Evolutionary conservation across 108 stramenopile species (phyloP), one percentile per base, ranked within the genome.

Genomic region (Nitzschia putrida): DNA sequence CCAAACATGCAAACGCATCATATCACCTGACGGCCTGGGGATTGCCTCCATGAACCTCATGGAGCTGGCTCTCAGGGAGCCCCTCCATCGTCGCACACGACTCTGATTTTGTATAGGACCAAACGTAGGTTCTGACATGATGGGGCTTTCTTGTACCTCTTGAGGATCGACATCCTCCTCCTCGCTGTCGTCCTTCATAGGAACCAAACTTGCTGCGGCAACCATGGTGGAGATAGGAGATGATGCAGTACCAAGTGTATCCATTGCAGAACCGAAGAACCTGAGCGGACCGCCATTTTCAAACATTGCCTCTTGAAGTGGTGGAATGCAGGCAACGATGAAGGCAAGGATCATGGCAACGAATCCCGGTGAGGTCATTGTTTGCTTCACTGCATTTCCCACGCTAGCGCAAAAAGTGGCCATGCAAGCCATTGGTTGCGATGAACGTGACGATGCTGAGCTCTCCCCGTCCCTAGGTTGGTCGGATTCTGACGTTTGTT

Each of bases 261-360:
- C 83, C n/a, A 89, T n/a, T 22, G 88, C 85, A 13, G 79, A 74
- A 4, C 88, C 88, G 20, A 84, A 22, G 57, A 89, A 85, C 23
- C 88, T 57, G 45, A 89, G 72, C 18, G 76, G 24, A 8, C 79
- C 83, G 11, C 83, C 85, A 24, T 64, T 53, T 37, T 57, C 64
- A 74, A 89, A 89, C 40, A 89, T 29, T 8, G 85, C 85, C 41
- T 76, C 63, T 47, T 74, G 78, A 16, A 89, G 67, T 14, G 85
- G 88, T 20, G 81, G 65, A 41, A 89, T 89, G 45, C 76, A 86
- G 12, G 74, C 85, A 39, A 82, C 85, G 2, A 84, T 68, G 57
- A 89, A 80, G 3, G 82, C 88, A 18, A 79, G 54, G 41, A 82
- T 51, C 73, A 84, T 74, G 21, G 84, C 85, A 37, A 86, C n/a